Conservation (phyloP, 1,139 yeast genomes). For the Nadsonia commutata region DNA sequence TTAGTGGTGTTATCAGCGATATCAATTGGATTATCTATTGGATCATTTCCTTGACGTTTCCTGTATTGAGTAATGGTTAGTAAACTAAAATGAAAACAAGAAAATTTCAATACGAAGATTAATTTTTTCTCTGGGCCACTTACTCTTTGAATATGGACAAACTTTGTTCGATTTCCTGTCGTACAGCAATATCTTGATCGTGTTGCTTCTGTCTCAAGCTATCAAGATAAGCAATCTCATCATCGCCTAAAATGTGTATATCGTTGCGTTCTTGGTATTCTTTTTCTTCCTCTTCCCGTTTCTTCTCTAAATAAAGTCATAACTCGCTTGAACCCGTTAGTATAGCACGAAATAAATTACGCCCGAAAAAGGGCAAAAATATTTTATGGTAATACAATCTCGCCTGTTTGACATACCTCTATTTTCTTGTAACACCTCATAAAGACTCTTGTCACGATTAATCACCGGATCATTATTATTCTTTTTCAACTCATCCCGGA, state of each 20-base stretch:
- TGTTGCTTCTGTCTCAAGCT: not conserved
- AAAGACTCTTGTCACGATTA: not conserved
- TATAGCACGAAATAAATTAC: too few species aligned
- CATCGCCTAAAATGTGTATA: not conserved
- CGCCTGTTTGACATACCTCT: not conserved
- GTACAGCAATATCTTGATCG: not conserved
- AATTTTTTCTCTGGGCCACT: too few species aligned
- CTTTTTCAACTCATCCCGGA: not conserved
- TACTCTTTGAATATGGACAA: not conserved
- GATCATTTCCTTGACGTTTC: not conserved
- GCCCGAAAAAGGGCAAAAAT: too few species aligned
- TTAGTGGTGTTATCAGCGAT: not conserved
- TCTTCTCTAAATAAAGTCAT: not conserved
- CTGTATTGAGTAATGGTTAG: not conserved
- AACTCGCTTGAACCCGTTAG: too few species aligned
- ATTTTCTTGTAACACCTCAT: not conserved
- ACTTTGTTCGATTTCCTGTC: not conserved
- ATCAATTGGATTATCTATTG: not conserved
- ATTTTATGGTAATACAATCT: too few species aligned
- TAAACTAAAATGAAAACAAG: not conserved
- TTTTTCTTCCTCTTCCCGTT: not conserved
- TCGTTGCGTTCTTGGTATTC: not conserved
- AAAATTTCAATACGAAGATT: not conserved
- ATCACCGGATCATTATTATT: not conserved
- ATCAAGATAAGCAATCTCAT: not conserved